Percentiles rank a stretch among this genome's conserved stretches.
Conservation (phyloP, 306 rosid genomes). For the Carpinus fangiana region DNA sequence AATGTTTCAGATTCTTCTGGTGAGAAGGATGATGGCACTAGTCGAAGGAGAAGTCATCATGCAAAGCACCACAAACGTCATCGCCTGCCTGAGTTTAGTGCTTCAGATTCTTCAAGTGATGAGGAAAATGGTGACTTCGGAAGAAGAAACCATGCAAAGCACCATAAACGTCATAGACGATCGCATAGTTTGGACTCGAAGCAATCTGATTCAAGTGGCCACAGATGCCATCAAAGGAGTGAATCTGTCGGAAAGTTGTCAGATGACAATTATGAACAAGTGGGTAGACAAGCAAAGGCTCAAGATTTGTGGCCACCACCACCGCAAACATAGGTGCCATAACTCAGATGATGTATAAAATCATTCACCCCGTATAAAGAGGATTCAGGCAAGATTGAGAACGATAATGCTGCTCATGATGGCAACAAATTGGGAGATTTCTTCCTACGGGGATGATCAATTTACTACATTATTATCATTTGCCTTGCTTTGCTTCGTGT, state of each 20-base stretch:
- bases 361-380: constrained; percentile 22
- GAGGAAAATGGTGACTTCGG: constrained; percentile 38
- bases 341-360: constrained; percentile 38
- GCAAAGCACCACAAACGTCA: constrained; percentile 55
- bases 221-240: constrained; percentile 33
- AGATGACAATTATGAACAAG: constrained; percentile 53
- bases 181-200: constrained; percentile 44
- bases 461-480: background rate
- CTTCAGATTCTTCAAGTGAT: constrained; percentile 42
- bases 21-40: constrained; percentile 36
- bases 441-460: background rate
- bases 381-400: constrained; percentile 22
- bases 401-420: constrained; percentile 12
- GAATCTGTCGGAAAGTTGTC: constrained; percentile 50
- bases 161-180: constrained; percentile 47
- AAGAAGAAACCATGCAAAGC: constrained; percentile 43
- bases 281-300: constrained; percentile 30
- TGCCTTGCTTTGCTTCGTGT: background rate
- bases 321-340: constrained; percentile 34
- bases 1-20: constrained; percentile 38
- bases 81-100: constrained; percentile 32
- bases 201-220: constrained; percentile 50
- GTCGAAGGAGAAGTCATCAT: constrained; percentile 43
- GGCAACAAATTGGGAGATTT: background rate
- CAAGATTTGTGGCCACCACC: constrained; percentile 41